Percentiles rank a stretch among this genome's conserved stretches.
Evolutionary conservation across 106 monocot species (phyloP).

Genomic region (Acanthochlamys bracteata): DNA sequence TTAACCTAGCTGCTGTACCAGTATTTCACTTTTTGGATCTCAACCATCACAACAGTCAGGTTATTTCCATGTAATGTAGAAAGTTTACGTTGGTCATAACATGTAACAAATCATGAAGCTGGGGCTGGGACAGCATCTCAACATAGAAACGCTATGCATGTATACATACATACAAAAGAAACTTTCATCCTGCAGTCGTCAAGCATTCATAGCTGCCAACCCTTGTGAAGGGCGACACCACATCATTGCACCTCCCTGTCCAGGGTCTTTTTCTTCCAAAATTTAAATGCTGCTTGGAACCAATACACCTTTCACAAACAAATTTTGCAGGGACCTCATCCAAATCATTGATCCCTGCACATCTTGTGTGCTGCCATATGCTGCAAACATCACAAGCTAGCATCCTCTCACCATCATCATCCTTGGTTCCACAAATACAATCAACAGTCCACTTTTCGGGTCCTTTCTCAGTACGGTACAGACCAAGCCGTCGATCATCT

Average conservation of each 20-base stretch:
- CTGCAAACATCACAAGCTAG: conserved; percentile 66
- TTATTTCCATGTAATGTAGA: too few relatives aligned
- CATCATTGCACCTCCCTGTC: not conserved
- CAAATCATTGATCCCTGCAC: conserved; percentile 49
- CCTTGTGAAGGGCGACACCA: not conserved
- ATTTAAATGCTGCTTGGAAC: too few relatives aligned
- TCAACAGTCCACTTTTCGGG: conserved; percentile 70
- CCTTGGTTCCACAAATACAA: conserved; percentile 71
- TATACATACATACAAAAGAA: not conserved
- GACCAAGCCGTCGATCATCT: conserved; percentile 22
- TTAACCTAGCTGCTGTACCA: too few relatives aligned
- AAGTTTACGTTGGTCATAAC: too few relatives aligned
- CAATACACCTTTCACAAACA: conserved; percentile 41
- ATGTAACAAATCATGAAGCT: too few relatives aligned
- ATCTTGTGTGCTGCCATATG: conserved; percentile 85
- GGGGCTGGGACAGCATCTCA: not conserved
- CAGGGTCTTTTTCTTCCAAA: too few relatives aligned
- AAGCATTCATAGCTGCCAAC: not conserved
- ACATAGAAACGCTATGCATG: not conserved
- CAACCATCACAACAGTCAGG: too few relatives aligned
- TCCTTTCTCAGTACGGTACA: conserved; percentile 68
- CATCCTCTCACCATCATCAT: conserved; percentile 95
- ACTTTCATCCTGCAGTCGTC: not conserved
- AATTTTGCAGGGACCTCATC: conserved; percentile 54
- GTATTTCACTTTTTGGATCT: too few relatives aligned